Evolutionary conservation across 352 stramenopile genomes (phyloP), one percentile per base, ranked within the genome.

Genomic region (Albugo laibachii): DNA sequence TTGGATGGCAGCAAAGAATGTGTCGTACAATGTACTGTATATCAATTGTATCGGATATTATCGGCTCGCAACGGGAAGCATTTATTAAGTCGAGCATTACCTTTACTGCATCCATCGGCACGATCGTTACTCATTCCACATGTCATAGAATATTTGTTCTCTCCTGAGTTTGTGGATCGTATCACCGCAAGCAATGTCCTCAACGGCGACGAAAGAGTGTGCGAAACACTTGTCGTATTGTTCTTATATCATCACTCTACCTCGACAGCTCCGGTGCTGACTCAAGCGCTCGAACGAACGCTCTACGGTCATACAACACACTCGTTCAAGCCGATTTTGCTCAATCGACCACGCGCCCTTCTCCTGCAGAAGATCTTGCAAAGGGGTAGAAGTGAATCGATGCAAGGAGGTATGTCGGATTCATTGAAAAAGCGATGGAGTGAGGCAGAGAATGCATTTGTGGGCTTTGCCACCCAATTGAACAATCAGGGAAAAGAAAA

Each of bases 241-340:
- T 53, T 89, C 39, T 59, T 85, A 20, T 89, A 84, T 56, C 68
- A 85, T 44, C 75, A 68, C n/a, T 71, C 75, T n/a, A 56, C 73
- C 8, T 71, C 73, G 16, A 59, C 74, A 1, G 58, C 69, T 0
- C 66, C 83, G 41, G 55, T 87, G 31, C 62, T 89, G 11, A 66
- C 68, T 0, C 66, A 81, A 38, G 83, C 71, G 24, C 58, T 89
- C 4, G 50, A 66, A 45, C 67, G 69, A 19, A 69, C 69, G 0
- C 55, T 89, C 44, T 48, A 52, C n/a, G 62, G 57, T 19, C 77
- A 89, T 48, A 51, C 72, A 41, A 47, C 77, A 11, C 45, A 75
- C 34, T 67, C 77, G 43, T 62, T 89, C 15, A 63, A 63, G 11
- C 39, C 70, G n/a, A 58, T 89, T 36, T 58, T 89, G 39, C 76